phyloP scores from a whole-genome alignment of 441 rosid genomes.

The Populus trichocarpa region DNA sequence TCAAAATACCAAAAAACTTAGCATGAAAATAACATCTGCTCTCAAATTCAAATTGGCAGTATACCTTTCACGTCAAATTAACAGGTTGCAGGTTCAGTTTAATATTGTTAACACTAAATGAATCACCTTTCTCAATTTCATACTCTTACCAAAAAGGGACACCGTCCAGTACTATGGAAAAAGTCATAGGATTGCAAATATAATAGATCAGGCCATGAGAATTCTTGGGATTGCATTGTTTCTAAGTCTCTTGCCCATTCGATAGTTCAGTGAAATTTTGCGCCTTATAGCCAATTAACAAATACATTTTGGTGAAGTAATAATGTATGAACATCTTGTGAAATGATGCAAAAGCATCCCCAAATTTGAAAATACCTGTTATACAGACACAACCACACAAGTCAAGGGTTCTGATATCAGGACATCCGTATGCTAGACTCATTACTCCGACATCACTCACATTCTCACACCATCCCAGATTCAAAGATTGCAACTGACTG shows the following conservation, averaged over 20 bases:
- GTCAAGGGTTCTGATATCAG: conserved; percentile 74
- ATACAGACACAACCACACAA: conserved; percentile 79
- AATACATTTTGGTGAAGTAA: not conserved
- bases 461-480: conserved; percentile 95
- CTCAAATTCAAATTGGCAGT: not conserved
- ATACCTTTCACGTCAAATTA: no score
- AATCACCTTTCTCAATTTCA: not conserved
- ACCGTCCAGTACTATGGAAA: not conserved
- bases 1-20: not conserved
- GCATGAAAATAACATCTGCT: not conserved
- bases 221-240: not conserved
- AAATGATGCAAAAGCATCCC: not conserved
- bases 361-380: conserved; percentile 55
- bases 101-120: not conserved
- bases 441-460: conserved; percentile 79
- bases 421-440: conserved; percentile 87
- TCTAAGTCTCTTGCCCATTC: not conserved
- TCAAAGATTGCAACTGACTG: conserved; percentile 60
- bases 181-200: not conserved
- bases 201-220: not conserved
- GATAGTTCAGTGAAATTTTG: not conserved
- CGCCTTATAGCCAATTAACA: not conserved
- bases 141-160: not conserved
- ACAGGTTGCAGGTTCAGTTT: not conserved
- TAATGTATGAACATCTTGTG: not conserved